Evolutionary conservation across 1,284 basidiomycete genomes (phyloP).

Genomic region (Ustilago vetiveriae): DNA sequence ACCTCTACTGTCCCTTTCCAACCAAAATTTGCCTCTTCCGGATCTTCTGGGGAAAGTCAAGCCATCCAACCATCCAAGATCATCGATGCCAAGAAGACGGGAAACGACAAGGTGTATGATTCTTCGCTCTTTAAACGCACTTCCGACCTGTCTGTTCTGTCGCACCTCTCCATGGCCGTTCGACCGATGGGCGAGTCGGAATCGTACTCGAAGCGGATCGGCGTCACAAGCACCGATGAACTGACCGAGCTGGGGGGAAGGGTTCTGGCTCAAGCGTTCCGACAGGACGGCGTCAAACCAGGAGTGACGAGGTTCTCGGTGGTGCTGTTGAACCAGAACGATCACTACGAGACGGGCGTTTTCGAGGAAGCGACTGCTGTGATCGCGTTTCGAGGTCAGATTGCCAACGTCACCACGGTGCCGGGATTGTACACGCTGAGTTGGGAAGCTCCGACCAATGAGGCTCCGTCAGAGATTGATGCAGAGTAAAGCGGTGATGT

Average conservation of each 20-base stretch:
- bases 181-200: constrained; percentile 24
- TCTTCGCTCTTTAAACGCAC: constrained; percentile 32
- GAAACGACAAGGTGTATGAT: constrained; percentile 3
- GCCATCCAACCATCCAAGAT: constrained; percentile 18
- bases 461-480: background rate
- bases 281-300: constrained; percentile 30
- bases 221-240: constrained; percentile 44
- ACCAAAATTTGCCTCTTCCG: too few species aligned
- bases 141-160: constrained; percentile 39
- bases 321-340: constrained; percentile 52
- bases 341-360: constrained; percentile 44
- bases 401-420: constrained; percentile 31
- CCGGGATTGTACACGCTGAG: constrained; percentile 38
- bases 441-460: constrained; percentile 40
- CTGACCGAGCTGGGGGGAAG: constrained; percentile 21
- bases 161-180: constrained; percentile 44
- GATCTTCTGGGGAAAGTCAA: too few species aligned
- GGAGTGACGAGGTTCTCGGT: constrained; percentile 39
- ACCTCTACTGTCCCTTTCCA: too few species aligned
- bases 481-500: background rate
- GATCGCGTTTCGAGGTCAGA: constrained; percentile 34
- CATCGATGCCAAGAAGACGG: constrained; percentile 32
- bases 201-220: constrained; percentile 32
- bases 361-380: constrained; percentile 24
- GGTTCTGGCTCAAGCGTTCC: constrained; percentile 38